Conservation (phyloP, 495 filamentous ascomycete genomes). For the Aspergillus diversus region DNA sequence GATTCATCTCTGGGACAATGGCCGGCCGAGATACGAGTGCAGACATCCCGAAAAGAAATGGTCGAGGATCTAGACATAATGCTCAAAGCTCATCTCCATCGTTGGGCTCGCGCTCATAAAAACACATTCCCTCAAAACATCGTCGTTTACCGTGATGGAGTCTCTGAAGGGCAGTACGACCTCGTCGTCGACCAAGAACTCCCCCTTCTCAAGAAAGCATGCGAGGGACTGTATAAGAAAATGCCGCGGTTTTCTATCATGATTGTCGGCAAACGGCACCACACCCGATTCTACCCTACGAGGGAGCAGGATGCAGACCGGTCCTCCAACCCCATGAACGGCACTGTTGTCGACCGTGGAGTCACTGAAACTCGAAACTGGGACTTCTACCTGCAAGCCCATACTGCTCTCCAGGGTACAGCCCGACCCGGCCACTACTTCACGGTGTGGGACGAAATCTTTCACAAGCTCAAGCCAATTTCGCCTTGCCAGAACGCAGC, state of each 20-base stretch:
- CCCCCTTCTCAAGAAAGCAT: constrained; percentile 59
- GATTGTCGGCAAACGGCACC: constrained; percentile 80
- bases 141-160: constrained; percentile 88
- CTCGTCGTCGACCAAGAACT: constrained; percentile 61
- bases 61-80: constrained; percentile 56
- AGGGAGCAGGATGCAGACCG: constrained; percentile 51
- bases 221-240: constrained; percentile 53
- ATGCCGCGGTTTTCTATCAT: constrained; percentile 57
- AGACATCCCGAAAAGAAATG: constrained; percentile 61
- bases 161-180: constrained; percentile 83
- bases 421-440: constrained; percentile 80
- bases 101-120: constrained; percentile 61
- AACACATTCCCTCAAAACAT: constrained; percentile 66
- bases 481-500: constrained; percentile 47
- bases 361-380: constrained; percentile 74
- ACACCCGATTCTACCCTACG: constrained; percentile 82
- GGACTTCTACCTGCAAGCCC: constrained; percentile 88
- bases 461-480: constrained; percentile 43
- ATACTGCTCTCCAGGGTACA: constrained; percentile 83
- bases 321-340: constrained; percentile 67
- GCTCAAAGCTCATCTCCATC: constrained; percentile 61
- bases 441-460: constrained; percentile 76
- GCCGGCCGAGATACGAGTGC: constrained; percentile 63
- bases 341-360: constrained; percentile 86
- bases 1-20: constrained; percentile 67